These are phyloP conservation scores for Spathaspora sp. DNA, from an alignment of 805 yeast genomes.

Conservation along the genomic window DNA sequence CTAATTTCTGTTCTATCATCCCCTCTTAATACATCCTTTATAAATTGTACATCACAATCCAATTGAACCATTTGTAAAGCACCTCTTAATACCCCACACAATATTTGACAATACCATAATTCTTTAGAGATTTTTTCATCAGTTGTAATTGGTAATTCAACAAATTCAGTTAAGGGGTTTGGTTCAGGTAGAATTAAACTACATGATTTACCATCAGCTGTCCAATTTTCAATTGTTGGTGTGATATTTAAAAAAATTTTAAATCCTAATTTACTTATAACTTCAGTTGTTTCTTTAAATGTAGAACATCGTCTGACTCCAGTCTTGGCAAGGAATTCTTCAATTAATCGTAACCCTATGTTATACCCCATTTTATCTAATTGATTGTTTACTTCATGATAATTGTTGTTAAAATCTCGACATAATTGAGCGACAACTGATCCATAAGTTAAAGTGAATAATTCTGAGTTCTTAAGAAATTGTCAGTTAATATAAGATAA, in stretches of 20 bases:
- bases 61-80: slow-evolving; percentile 94
- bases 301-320: slow-evolving; percentile 78
- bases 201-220: slow-evolving; percentile 70
- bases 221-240: slow-evolving; percentile 76
- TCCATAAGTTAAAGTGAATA: slow-evolving; percentile 93
- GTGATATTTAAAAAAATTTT: slow-evolving; percentile 80
- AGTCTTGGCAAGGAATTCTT: slow-evolving; percentile 86
- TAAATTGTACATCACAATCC: slow-evolving; percentile 79
- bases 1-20: slow-evolving; percentile 77
- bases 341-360: slow-evolving; percentile 86
- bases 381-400: slow-evolving; percentile 74
- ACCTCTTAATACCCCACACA: slow-evolving; percentile 88
- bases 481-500: slow-evolving; percentile 11
- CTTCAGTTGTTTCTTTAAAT: slow-evolving; percentile 84
- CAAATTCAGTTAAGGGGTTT: slow-evolving; percentile 92
- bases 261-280: slow-evolving; percentile 83
- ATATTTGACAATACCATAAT: slow-evolving; percentile 88
- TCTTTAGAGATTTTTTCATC: slow-evolving; percentile 66
- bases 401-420: slow-evolving; percentile 74
- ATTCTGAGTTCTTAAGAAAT: slow-evolving; percentile 68
- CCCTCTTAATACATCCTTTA: slow-evolving; percentile 79
- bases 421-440: slow-evolving; percentile 89
- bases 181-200: slow-evolving; percentile 64
- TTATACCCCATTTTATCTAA: slow-evolving; percentile 92
- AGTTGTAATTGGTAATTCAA: slow-evolving; percentile 71